phyloP scores from a whole-genome alignment of 345 rosid genomes.

The Camelina sativa region DNA sequence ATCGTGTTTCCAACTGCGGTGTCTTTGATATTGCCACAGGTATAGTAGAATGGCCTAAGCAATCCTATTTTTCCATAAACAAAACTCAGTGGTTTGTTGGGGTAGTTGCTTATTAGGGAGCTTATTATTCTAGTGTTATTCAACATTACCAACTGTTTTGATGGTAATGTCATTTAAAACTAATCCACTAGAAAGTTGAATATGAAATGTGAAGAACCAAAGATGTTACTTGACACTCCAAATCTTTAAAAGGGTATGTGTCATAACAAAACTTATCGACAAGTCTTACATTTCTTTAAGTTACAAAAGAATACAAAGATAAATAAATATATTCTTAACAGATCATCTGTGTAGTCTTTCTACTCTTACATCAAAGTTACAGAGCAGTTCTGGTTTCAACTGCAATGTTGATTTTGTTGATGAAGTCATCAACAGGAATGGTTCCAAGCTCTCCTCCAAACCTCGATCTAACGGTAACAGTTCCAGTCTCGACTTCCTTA shows the following conservation, averaged over 20 bases:
- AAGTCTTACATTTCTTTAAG: no score
- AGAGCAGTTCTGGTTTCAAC: constrained; percentile 55
- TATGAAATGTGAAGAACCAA: not conserved
- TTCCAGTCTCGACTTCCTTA: constrained; percentile 75
- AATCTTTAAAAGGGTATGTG: no score
- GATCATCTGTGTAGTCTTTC: constrained; percentile 24
- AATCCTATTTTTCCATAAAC: no score
- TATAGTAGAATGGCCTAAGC: no score
- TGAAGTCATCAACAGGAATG: constrained; percentile 67
- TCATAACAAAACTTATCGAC: no score
- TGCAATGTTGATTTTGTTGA: constrained; percentile 58
- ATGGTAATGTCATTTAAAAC: not conserved
- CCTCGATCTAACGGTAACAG: constrained; percentile 82
- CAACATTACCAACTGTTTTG: not conserved
- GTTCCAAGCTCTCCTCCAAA: constrained; percentile 86
- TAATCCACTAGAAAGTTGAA: not conserved
- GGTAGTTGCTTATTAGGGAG: no score
- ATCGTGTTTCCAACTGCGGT: not conserved
- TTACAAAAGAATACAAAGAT: constrained; percentile 3
- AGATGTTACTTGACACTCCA: not conserved
- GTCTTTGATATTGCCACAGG: not conserved
- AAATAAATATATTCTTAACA: constrained; percentile 17
- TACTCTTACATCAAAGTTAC: constrained; percentile 40
- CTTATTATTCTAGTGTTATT: not conserved
- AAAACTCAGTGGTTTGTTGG: no score